Evolutionary conservation across 257 asterid species (phyloP).

Genomic region (Cinchona pubescens): DNA sequence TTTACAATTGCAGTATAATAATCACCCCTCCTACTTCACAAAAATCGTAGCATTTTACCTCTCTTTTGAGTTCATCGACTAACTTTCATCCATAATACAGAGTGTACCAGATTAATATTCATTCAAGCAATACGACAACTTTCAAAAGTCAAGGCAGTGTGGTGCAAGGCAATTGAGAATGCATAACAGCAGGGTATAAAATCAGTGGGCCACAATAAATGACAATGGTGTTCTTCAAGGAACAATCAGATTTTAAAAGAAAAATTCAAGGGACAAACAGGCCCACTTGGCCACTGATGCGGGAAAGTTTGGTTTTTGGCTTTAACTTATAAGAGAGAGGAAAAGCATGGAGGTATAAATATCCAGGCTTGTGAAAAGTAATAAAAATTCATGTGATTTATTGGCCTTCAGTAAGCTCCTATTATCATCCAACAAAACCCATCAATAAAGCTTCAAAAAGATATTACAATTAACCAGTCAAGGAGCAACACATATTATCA

Average conservation of each 20-base stretch:
- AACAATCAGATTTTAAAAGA: background rate
- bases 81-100: background rate
- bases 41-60: background rate
- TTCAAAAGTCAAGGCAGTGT: background rate
- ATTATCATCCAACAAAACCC: background rate
- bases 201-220: background rate
- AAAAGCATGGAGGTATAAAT: background rate
- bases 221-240: background rate
- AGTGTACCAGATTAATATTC: background rate
- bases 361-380: background rate
- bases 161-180: background rate
- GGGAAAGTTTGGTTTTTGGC: background rate
- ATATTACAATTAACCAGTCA: background rate
- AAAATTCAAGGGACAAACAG: background rate
- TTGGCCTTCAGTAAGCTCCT: background rate
- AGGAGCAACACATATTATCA: background rate
- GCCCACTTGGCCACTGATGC: background rate
- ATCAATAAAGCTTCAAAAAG: background rate
- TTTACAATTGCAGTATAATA: background rate
- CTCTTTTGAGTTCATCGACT: background rate
- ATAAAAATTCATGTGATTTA: background rate
- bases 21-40: background rate
- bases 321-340: background rate
- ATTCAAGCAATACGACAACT: background rate
- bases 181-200: background rate